Evolutionary conservation across 306 rosid species (phyloP).

Genomic region (Dryas drummondii): DNA sequence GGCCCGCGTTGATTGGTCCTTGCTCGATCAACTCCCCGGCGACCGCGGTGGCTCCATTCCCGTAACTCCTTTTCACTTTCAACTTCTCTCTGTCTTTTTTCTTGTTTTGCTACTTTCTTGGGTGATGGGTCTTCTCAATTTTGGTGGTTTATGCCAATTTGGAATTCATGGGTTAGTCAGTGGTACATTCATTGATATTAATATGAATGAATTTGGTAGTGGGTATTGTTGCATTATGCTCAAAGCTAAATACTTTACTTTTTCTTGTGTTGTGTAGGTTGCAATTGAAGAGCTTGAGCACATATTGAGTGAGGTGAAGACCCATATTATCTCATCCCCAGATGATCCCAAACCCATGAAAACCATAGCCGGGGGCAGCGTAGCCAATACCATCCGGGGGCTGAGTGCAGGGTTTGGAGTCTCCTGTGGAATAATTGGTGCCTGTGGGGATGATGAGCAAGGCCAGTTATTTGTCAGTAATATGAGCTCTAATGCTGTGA

Average conservation of each 20-base stretch:
- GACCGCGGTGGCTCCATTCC: conserved; percentile 94
- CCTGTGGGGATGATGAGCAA: conserved; percentile 79
- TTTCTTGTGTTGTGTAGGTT: conserved; percentile 47
- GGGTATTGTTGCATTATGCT: not conserved
- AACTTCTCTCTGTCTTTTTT: not conserved
- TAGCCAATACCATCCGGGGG: conserved; percentile 88
- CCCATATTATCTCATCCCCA: conserved; percentile 32
- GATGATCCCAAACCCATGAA: conserved; percentile 40
- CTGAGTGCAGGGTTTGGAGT: conserved; percentile 69
- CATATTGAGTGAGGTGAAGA: conserved; percentile 54
- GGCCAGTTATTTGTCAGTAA: conserved; percentile 70
- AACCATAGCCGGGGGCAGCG: conserved; percentile 91
- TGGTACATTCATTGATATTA: too few species aligned
- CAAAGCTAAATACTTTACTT: not conserved
- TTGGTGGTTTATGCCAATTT: not conserved
- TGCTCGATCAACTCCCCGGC: conserved; percentile 71
- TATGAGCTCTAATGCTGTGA: conserved; percentile 69
- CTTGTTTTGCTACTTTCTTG: not conserved
- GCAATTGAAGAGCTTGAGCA: conserved; percentile 59
- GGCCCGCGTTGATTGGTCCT: conserved; percentile 56
- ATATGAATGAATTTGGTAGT: not conserved
- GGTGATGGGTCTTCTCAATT: not conserved
- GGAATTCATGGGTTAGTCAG: not conserved
- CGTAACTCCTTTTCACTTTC: conserved; percentile 28
- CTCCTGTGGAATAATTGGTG: conserved; percentile 79